Percentiles rank a stretch among this genome's conserved stretches.
Evolutionary conservation across 805 yeast species (phyloP).

Genomic region (Starmerella gropengiesseri): DNA sequence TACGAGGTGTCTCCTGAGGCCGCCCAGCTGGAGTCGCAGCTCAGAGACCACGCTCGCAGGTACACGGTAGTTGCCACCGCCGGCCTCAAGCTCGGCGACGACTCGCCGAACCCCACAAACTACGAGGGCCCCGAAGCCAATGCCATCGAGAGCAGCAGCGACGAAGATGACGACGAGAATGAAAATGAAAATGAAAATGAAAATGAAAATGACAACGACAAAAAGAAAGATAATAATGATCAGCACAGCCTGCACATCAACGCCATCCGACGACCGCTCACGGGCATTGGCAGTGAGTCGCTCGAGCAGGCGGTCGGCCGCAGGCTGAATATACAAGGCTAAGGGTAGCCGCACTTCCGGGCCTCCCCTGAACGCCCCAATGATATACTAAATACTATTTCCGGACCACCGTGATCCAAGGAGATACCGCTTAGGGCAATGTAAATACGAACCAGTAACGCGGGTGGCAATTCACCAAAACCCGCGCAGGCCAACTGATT

Average conservation of each 20-base stretch:
- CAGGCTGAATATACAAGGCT: slow-evolving; percentile 1
- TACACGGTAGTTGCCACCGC: slow-evolving; percentile 25
- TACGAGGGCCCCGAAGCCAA: slow-evolving; percentile 3
- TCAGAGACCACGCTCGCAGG: slow-evolving; percentile 24
- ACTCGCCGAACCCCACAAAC: slow-evolving; percentile 1
- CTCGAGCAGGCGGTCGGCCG: slow-evolving; percentile 8
- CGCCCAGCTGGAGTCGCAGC: slow-evolving; percentile 22
- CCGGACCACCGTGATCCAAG: no score
- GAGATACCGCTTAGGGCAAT: slow-evolving; percentile 1
- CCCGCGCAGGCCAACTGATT: no score
- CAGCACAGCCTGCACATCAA: background rate
- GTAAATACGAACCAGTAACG: slow-evolving; percentile 3
- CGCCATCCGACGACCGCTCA: background rate
- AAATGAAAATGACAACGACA: background rate
- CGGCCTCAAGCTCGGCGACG: slow-evolving; percentile 22
- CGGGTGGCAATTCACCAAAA: no score
- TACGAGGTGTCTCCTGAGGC: slow-evolving; percentile 40
- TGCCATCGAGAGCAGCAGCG: slow-evolving; percentile 3
- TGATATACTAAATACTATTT: no score
- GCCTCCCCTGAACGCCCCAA: no score
- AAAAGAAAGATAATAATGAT: no score
- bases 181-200: background rate
- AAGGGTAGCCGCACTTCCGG: background rate
- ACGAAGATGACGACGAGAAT: slow-evolving; percentile 11
- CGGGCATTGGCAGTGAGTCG: background rate